Evolutionary conservation across 78 protist genomes (phyloP).

Genomic region (Dictyostelium firmibasis): DNA sequence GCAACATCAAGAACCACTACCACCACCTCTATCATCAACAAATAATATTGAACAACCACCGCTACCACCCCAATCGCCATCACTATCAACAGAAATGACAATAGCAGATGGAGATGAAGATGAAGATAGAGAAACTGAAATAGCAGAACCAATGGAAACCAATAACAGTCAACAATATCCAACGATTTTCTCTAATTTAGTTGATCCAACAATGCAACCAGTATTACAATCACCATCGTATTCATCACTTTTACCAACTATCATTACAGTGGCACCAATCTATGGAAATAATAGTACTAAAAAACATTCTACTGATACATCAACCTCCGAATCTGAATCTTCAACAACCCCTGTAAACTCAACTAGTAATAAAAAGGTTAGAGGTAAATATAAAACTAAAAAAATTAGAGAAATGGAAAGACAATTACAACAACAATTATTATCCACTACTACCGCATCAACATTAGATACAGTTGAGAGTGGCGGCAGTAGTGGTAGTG

Average conservation of each 20-base stretch:
- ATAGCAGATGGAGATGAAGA: background rate
- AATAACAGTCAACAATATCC: background rate
- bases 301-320: background rate
- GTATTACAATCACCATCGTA: background rate
- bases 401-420: slow-evolving; percentile 11
- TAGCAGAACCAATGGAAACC: background rate
- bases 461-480: too few species aligned
- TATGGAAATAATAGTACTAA: background rate
- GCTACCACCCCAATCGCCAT: background rate
- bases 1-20: background rate
- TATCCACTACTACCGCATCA: background rate
- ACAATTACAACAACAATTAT: background rate
- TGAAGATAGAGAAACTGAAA: background rate
- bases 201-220: background rate
- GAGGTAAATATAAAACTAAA: background rate
- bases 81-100: background rate
- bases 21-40: background rate
- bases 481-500: too few species aligned
- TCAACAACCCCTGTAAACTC: background rate
- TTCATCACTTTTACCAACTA: background rate
- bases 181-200: background rate
- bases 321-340: background rate
- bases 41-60: background rate
- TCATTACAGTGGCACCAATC: background rate
- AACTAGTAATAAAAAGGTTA: background rate